Evolutionary conservation across 495 filamentous ascomycete genomes (phyloP).

Genomic region (Staphylotrichum longicolle): DNA sequence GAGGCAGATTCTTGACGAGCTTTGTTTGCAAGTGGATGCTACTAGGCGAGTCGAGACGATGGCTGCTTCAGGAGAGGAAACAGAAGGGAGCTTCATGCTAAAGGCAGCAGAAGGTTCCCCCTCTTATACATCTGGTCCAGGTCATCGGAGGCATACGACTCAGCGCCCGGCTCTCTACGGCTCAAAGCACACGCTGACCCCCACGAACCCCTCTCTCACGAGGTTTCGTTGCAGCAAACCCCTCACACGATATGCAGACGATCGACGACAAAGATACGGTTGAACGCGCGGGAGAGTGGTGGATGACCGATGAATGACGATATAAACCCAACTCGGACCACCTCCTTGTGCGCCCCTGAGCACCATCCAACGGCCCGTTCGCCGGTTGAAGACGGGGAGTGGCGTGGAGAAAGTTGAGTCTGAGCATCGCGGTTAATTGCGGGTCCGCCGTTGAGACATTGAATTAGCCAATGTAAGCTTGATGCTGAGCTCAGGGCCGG

Average conservation of each 20-base stretch:
- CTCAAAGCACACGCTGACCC: constrained; percentile 10
- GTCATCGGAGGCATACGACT: no score
- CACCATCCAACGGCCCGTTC: background rate
- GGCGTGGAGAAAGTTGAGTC: background rate
- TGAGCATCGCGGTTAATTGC: constrained; percentile 2
- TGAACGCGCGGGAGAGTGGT: background rate
- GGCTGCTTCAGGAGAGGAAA: background rate
- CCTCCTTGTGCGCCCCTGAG: constrained; percentile 6
- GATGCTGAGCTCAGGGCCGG: background rate
- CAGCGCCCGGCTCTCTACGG: constrained; percentile 13
- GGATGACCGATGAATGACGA: constrained; percentile 15
- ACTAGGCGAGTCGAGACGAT: background rate
- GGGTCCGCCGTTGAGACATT: background rate
- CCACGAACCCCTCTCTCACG: constrained; percentile 10
- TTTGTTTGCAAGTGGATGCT: background rate
- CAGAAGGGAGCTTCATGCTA: background rate
- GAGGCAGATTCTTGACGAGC: no score
- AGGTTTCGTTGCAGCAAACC: background rate
- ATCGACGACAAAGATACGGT: background rate
- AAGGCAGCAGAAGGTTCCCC: background rate
- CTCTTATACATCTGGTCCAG: constrained; percentile 3
- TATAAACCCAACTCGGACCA: background rate
- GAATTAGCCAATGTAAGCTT: constrained; percentile 8
- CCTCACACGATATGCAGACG: constrained; percentile 6
- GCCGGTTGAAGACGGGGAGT: constrained; percentile 2